These are phyloP conservation scores for Dentipellis sp. DNA, from an alignment of 768 basidiomycete genomes.

Conservation along the genomic window DNA sequence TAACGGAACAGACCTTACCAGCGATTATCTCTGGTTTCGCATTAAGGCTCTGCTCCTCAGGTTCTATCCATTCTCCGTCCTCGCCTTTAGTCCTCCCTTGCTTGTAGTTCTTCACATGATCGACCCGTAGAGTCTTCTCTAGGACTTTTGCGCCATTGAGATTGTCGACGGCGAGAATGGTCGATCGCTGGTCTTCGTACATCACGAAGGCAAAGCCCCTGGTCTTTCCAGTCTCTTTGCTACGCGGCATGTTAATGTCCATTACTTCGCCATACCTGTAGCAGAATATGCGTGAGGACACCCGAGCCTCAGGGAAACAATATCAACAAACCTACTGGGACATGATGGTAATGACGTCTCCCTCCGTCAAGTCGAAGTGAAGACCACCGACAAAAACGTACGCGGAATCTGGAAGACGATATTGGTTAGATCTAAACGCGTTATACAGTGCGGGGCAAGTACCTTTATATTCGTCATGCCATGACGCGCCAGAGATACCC, in stretches of 20 bases:
- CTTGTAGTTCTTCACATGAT: slow-evolving; percentile 89
- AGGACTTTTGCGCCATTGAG: slow-evolving; percentile 90
- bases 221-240: slow-evolving; percentile 86
- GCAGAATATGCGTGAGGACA: not conserved
- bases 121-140: slow-evolving; percentile 81
- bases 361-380: slow-evolving; percentile 84
- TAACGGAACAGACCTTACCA: slow-evolving; percentile 23
- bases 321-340: slow-evolving; percentile 66
- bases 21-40: slow-evolving; percentile 66
- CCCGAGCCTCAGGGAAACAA: not conserved
- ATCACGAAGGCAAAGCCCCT: slow-evolving; percentile 94
- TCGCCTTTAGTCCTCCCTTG: slow-evolving; percentile 74
- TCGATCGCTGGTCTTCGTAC: slow-evolving; percentile 98
- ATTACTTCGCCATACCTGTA: slow-evolving; percentile 91
- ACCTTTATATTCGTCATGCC: slow-evolving; percentile 97
- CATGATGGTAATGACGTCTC: slow-evolving; percentile 94
- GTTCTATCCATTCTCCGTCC: slow-evolving; percentile 77
- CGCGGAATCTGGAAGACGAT: slow-evolving; percentile 62
- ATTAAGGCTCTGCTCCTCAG: slow-evolving; percentile 81
- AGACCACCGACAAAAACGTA: slow-evolving; percentile 93
- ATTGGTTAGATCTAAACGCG: not conserved
- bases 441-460: slow-evolving; percentile 6
- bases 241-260: slow-evolving; percentile 90
- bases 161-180: slow-evolving; percentile 95
- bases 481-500: slow-evolving; percentile 61